Base-by-base conservation (phyloP, 2,329 filamentous ascomycete species). In the Colletotrichum sp. region DNA sequence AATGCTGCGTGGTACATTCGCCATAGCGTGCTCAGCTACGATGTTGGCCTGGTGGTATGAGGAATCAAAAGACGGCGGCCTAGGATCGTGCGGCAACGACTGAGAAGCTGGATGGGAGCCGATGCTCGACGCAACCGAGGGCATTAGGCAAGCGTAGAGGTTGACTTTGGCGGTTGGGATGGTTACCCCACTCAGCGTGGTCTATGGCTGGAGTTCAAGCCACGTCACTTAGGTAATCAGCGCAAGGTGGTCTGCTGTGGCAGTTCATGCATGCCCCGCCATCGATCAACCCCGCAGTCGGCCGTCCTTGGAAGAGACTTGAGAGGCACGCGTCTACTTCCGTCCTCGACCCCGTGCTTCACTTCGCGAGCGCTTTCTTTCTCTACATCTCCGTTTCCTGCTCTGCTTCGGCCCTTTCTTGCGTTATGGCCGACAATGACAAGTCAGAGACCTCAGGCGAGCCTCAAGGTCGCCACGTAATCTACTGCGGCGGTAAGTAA, bases 401-500 rank as follows among this genome's bases (percentile, higher is more conserved):
- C 26, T 26, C 55, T 21, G 70, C 59, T 36, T 57, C 72, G 65
- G 71, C 78, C 64, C 64, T 55, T 78, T 80, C 79, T 81, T 77
- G 79, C 81, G 80, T 78, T 78, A 92, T 92, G 90, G 89, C 90
- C 80, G 90, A 92, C 79, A 84, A 85, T 71, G 89, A 90, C 78
- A 85, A 88, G 72, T 77, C 85, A 77, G 89, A 89, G 69, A 84
- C 79, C 69, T 79, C 82, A 66, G 79, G 83, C 71, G 89, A 90
- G 83, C 87, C 87, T 59, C 89, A 90, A 80, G 83, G 87, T 79
- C 87, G 90, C 78, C 85, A 87, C 80, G 88, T 92, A 69, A 81
- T 86, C 67, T 92, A 92, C 84, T 92, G 91, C 79, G 90, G 89
- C 79, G 90, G 91, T 92, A 89, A 82, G 90, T 85, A 71, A 74